phyloP scores from a whole-genome alignment of 108 stramenopile species.

The Bacterosira constricta region DNA sequence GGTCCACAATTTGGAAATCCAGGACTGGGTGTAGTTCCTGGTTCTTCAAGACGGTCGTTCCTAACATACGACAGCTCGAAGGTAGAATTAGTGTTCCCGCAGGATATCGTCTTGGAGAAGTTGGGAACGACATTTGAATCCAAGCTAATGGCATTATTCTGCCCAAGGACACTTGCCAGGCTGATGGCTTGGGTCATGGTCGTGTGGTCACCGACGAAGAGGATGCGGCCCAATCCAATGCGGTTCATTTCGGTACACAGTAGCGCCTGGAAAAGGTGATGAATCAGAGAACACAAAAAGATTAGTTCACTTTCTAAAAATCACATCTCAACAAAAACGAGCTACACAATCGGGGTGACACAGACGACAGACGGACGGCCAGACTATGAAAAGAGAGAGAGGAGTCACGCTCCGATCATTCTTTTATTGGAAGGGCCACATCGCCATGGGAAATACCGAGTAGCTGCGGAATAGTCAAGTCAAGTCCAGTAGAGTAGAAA shows the following conservation, averaged over 20 bases:
- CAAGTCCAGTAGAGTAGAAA: no score
- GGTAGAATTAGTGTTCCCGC: constrained; percentile 13
- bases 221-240: constrained; percentile 34
- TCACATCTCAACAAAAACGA: neutral
- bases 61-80: constrained; percentile 38
- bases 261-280: neutral
- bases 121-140: constrained; percentile 40
- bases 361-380: no score
- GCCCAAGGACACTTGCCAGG: constrained; percentile 38
- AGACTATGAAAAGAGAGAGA: no score
- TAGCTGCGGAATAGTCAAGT: no score
- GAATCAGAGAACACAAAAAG: neutral
- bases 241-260: constrained; percentile 33
- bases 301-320: neutral
- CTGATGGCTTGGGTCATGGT: constrained; percentile 43
- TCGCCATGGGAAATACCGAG: no score
- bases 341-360: neutral
- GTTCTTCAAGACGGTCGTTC: constrained; percentile 44
- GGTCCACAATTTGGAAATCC: constrained; percentile 42
- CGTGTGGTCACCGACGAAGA: constrained; percentile 48
- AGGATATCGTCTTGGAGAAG: constrained; percentile 41
- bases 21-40: constrained; percentile 28
- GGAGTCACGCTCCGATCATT: no score
- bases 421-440: no score
- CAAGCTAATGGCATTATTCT: constrained; percentile 35